Conservation (phyloP, 106 monocot genomes). For the Allium sativum region DNA sequence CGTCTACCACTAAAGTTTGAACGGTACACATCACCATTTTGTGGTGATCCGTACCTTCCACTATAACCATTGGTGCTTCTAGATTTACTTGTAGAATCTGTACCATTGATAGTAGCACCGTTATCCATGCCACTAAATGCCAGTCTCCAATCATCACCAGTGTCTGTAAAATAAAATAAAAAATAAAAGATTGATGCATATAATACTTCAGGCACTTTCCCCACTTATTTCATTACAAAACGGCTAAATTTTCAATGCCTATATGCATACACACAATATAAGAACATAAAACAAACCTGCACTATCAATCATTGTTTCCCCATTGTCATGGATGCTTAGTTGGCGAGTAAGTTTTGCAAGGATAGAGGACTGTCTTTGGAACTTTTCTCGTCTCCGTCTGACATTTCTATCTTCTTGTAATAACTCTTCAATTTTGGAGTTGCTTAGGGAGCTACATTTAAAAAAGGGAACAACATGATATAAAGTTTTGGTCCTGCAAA, state of each 20-base stretch:
- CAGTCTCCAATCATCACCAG: conserved; percentile 75
- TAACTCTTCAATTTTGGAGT: conserved; percentile 72
- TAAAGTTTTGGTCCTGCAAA: neutral
- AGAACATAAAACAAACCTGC: conserved; percentile 26
- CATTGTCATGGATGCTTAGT: conserved; percentile 82
- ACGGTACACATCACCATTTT: conserved; percentile 33
- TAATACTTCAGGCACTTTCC: neutral
- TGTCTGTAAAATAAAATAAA: neutral
- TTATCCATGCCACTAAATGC: conserved; percentile 85
- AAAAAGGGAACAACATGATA: neutral
- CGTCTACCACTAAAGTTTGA: conserved; percentile 67
- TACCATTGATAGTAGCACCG: conserved; percentile 30
- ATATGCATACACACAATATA: too few relatives aligned
- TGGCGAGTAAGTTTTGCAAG: conserved; percentile 95
- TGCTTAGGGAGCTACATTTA: conserved; percentile 55
- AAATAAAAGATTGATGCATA: neutral
- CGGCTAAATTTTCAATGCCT: neutral
- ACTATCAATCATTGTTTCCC: conserved; percentile 47
- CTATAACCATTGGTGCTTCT: conserved; percentile 33
- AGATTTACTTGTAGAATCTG: conserved; percentile 22
- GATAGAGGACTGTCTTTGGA: conserved; percentile 80
- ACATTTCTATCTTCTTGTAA: conserved; percentile 90
- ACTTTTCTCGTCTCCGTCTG: conserved; percentile 59
- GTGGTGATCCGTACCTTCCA: conserved; percentile 43
- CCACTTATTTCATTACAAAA: neutral